These are phyloP conservation scores for Xerocomellus chrysenteron DNA, from an alignment of 768 basidiomycete genomes.

Conservation along the genomic window DNA sequence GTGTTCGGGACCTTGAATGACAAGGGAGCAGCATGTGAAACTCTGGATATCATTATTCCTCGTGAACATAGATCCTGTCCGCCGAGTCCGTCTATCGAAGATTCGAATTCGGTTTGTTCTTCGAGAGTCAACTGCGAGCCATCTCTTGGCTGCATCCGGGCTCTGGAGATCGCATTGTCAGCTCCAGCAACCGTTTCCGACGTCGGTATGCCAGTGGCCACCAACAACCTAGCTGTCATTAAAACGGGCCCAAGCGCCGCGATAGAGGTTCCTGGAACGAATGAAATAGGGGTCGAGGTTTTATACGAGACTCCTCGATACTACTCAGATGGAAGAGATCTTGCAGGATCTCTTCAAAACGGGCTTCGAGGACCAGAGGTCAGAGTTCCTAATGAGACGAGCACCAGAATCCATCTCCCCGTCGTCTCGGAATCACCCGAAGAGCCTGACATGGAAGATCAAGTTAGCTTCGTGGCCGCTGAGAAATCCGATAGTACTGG, in stretches of 20 bases:
- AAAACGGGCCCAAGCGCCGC: neutral
- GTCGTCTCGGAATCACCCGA: neutral
- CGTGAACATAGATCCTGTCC: neutral
- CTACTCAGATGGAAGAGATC: neutral
- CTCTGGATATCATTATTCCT: neutral
- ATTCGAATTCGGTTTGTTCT: neutral
- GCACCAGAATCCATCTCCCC: too few species aligned
- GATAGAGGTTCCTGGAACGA: neutral
- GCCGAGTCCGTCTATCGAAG: neutral
- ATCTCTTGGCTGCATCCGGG: neutral
- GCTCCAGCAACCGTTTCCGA: neutral
- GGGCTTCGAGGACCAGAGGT: neutral
- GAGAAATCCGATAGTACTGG: neutral
- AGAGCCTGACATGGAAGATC: neutral
- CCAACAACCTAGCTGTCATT: neutral
- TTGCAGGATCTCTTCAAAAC: neutral
- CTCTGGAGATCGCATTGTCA: neutral
- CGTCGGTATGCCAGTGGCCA: neutral
- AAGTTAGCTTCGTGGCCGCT: neutral
- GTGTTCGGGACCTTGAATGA: neutral
- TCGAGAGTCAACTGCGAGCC: neutral
- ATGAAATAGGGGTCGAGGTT: neutral
- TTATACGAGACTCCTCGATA: constrained; percentile 1
- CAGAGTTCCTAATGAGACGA: neutral
- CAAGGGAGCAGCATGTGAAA: too few species aligned